Evolutionary conservation across 2,329 filamentous ascomycete genomes (phyloP), one percentile per base, ranked within the genome.

Genomic region (Phymatotrichopsis omnivora): DNA sequence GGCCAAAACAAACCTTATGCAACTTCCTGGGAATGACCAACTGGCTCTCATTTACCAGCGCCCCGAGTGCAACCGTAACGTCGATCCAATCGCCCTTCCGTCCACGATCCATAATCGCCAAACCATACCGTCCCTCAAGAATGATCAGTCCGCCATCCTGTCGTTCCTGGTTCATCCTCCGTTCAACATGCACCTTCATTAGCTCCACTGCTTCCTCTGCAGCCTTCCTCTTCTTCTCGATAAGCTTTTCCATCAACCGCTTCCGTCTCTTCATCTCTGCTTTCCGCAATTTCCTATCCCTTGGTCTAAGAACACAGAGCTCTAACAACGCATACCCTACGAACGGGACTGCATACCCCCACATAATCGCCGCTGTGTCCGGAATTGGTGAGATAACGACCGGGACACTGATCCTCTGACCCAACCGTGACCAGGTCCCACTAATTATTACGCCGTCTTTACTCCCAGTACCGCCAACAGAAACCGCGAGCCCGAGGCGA

Each of bases 151-250:
- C 66, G 19, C 65, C 63, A 3, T 59, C 58, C 36, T 64, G 59
- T 0, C 61, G 60, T 55, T 63, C 59, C 8, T 44, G 47, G n/a
- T 58, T 58, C 10, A 24, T 27, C 57, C 69, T 67, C 4, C 61
- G 60, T 35, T 65, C 62, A 6, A 70, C 64, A 1, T 64, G 75
- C 24, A 69, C 69, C 40, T 72, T 69, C 60, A 67, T 68, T 28
- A 56, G 19, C 55, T 72, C 71, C 12, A 69, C 68, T 27, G 67
- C 71, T 34, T 76, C 73, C 11, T 61, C 76, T 33, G 65, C 63
- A 51, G 70, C 72, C 25, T 25, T 37, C 2, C 62, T 75, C 36
- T 61, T 61, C 12, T 60, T 59, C 1, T 60, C 58, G 2, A 68
- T 53, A 25, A 59, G 52, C 3, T 57, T 49, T 10, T 59, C 58